Evolutionary conservation across 2,329 filamentous ascomycete genomes (phyloP).

Genomic region (Sarocladiaceae sp.): DNA sequence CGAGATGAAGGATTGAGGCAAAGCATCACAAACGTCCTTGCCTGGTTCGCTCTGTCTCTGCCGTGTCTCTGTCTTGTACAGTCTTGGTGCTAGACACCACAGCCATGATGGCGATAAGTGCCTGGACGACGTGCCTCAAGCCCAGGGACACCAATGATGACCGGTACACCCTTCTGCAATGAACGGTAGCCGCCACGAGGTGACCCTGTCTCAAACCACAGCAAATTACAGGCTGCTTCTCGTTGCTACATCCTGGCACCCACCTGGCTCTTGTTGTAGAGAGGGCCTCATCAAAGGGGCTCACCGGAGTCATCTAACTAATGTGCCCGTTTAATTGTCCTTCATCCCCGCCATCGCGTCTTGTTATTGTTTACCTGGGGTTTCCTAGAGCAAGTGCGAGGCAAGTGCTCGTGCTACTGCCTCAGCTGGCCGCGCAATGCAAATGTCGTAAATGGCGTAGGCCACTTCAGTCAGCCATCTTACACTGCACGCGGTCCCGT

Average conservation of each 20-base stretch:
- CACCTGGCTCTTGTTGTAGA: not conserved
- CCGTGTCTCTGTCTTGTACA: not conserved
- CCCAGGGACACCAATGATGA: no score
- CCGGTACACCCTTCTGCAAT: not conserved
- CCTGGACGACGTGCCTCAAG: no score
- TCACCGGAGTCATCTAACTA: not conserved
- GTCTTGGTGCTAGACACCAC: no score
- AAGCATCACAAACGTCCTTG: not conserved
- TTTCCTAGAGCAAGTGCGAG: not conserved
- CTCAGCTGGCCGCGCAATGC: not conserved
- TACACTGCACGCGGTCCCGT: not conserved
- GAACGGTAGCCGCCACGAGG: not conserved
- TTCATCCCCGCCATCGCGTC: not conserved
- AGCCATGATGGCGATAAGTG: no score
- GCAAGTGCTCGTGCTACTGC: not conserved
- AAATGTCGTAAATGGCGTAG: not conserved
- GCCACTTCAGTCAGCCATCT: not conserved
- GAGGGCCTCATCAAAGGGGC: not conserved
- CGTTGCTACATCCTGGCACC: not conserved
- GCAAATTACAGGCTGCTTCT: slow-evolving; percentile 2
- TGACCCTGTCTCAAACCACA: slow-evolving; percentile 1
- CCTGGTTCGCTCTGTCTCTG: not conserved
- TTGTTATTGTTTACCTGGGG: not conserved
- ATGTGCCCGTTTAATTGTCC: not conserved
- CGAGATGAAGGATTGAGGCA: not conserved